These are phyloP conservation scores for Rhizopus sp. DNA, from an alignment of 371 early-diverging fungal species.

Conservation along the genomic window DNA sequence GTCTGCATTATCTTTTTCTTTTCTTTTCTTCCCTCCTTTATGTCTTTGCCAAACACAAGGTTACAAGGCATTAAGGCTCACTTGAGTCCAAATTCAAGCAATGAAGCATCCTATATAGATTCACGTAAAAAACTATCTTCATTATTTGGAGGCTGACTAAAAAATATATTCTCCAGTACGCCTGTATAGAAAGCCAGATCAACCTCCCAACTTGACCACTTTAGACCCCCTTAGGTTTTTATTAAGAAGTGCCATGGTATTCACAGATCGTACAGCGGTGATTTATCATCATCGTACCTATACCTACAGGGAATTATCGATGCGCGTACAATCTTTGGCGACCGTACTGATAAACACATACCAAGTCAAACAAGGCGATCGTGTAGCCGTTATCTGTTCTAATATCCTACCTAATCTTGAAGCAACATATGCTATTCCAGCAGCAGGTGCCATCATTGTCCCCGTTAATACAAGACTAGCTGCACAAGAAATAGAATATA, in stretches of 20 bases:
- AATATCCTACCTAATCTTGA: conserved; percentile 66
- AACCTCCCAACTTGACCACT: conserved; percentile 24
- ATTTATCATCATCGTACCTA: conserved; percentile 40
- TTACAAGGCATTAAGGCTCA: background rate
- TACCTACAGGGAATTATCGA: conserved; percentile 44
- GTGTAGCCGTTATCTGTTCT: conserved; percentile 64
- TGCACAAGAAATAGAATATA: conserved; percentile 63
- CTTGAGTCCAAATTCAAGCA: background rate
- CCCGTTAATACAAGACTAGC: conserved; percentile 68
- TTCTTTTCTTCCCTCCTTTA: background rate
- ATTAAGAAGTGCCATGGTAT: conserved; percentile 54
- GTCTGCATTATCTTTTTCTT: background rate
- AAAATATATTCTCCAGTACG: conserved; percentile 27
- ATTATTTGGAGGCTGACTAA: background rate
- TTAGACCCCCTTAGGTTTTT: conserved; percentile 57
- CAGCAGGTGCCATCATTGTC: conserved; percentile 59
- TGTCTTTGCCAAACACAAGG: background rate
- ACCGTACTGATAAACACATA: conserved; percentile 37
- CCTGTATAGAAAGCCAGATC: conserved; percentile 24
- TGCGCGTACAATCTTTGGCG: conserved; percentile 46
- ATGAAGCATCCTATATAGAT: background rate
- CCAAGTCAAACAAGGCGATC: conserved; percentile 31
- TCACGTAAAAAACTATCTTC: background rate
- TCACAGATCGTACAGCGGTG: conserved; percentile 52
- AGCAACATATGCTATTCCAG: conserved; percentile 65